Evolutionary conservation across 306 rosid species (phyloP), one percentile per base, ranked within the genome.

Genomic region (Quercus engelmannii): DNA sequence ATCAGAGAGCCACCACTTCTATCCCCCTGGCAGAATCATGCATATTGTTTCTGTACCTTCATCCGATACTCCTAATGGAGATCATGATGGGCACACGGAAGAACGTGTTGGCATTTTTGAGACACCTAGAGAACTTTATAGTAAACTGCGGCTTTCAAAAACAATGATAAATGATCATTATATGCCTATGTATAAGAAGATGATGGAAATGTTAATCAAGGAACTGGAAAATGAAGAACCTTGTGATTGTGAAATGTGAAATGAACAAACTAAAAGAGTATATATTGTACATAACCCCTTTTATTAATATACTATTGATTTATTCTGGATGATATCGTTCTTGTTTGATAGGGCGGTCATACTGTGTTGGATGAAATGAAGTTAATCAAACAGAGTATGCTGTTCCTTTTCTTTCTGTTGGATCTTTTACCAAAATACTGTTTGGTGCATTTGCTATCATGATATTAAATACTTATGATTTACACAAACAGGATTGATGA

Each of bases 101-200:
- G 95, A 95, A 76, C 91, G 70, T 61, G 94, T 88, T 23, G 78
- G 87, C 79, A 83, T 92, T 74, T 91, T 86, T 26, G 96, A 91
- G 94, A 91, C 98, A 19, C 94, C 91, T 21, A 90, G 99, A 80
- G 88, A 89, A 81, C 83, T 91, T 86, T 92, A 95, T 88, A 86
- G 94, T 88, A 95, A 95, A 86, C 99, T 95, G 67, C 88, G 98
- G 69, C 97, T 95, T 20, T 92, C 99, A 21, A 91, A 41, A 88
- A 95, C 94, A 26, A 95, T 95, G 99, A 89, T 95, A 64, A 92
- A 95, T 55, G 99, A 95, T 77, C 99, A 95, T 82, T 95, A 88
- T 83, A 95, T 95, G 99, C 99, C 99, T 14, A 91, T 92, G 98
- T 92, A 95, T 83, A 95, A 90, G 91, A 95, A 90, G 88, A 95